Percentiles rank a stretch among this genome's conserved stretches.
Evolutionary conservation across 164 flowering plant genomes (phyloP).

Genomic region (Buxus sempervirens): DNA sequence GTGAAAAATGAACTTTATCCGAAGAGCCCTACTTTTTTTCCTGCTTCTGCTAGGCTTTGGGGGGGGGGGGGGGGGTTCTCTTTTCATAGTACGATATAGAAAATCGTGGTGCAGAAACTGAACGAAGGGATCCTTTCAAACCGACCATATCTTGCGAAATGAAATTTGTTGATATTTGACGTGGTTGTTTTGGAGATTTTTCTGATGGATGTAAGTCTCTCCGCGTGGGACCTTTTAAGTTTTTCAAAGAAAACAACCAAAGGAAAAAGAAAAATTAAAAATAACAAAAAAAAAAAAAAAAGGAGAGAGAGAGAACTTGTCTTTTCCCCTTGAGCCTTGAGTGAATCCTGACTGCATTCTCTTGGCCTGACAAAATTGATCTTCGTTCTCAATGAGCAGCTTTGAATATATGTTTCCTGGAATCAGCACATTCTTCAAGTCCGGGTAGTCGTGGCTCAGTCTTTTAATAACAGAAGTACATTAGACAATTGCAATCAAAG

Average conservation of each 20-base stretch:
- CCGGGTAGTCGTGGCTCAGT: no score
- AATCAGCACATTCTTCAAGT: no score
- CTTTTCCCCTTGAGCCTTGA: background rate
- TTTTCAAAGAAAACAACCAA: no score
- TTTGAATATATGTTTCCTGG: no score
- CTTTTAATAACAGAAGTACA: no score
- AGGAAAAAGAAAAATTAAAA: no score
- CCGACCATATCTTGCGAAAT: slow-evolving; percentile 14
- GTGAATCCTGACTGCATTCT: slow-evolving; percentile 1
- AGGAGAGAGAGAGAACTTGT: background rate
- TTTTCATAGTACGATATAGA: background rate
- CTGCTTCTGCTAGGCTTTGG: background rate
- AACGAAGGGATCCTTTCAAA: slow-evolving; percentile 5
- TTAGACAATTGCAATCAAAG: no score
- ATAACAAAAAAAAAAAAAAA: no score
- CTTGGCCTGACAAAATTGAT: slow-evolving; percentile 4
- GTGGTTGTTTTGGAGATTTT: background rate
- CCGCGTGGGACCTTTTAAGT: no score
- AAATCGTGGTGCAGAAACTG: slow-evolving; percentile 4
- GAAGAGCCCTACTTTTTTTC: background rate
- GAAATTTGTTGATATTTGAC: slow-evolving; percentile 2
- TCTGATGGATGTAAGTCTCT: no score
- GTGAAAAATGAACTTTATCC: background rate
- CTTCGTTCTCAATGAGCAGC: no score
- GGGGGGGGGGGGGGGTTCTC: no score